Base-by-base conservation (phyloP, 306 rosid species). In the Leucaena leucocephala region DNA sequence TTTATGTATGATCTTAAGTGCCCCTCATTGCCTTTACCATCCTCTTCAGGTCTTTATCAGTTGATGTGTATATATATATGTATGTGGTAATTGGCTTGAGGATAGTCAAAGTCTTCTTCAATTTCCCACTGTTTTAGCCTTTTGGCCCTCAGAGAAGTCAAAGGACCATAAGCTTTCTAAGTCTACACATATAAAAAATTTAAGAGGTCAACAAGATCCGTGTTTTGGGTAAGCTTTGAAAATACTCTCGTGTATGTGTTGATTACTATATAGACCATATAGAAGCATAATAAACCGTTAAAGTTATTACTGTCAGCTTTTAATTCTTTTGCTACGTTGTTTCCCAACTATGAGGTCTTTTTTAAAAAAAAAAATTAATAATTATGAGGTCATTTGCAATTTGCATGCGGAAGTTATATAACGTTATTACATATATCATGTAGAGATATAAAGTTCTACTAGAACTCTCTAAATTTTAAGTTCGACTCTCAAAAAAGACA, bases 1-100 rank as follows among this genome's bases (percentile, higher is more conserved):
- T 71, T 76, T 80, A 17, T 83, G 22, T 68, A 61, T 74, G 62
- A 72, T 66, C 59, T 55, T 4, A 66, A 77, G 70, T 78, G 5
- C 65, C 35, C 42, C 62, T 35, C 54, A 45, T 8, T 55, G 16
- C 66, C 48, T 57, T 35, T 72, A 13, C 66, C 40, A 36, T 77
- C 71, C 67, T n/a, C 61, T 43, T 55, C 42, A 54, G 68, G 61
- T 68, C 27, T 15, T 71, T 54, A 43, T 71, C 45, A 72, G 50
- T 44, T 17, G 55, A 34, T 64, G 62, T 77, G n/a, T 48, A 14
- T 48, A 44, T 46, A 45, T 12, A 12, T 46, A 11, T 3, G 13
- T 44, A 42, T 46, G 65, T 7, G 39, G 27, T 21, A 34, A 27
- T 64, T 21, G 76, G 42, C 83, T 72, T 72, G 57, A 67, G 36